A percentile compares a stretch with the other conserved stretches of the same genome.
phyloP scores from a whole-genome alignment of 768 basidiomycete species.

The Amanita polypyramis region DNA sequence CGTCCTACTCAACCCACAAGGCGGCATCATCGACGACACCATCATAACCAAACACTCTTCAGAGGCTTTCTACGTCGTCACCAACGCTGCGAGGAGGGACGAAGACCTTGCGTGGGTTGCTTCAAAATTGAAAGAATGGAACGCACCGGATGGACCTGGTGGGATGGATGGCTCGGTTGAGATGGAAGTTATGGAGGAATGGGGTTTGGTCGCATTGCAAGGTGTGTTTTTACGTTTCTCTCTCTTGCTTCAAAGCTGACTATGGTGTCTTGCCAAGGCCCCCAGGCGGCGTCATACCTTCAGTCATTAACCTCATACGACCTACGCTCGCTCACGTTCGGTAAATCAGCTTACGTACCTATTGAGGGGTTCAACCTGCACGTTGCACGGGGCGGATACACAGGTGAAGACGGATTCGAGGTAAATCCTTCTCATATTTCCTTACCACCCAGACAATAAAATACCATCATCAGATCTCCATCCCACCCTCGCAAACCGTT shows the following conservation, averaged over 20 bases:
- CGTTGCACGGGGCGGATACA: conserved; percentile 92
- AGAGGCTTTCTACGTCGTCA: conserved; percentile 87
- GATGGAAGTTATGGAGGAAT: conserved; percentile 69
- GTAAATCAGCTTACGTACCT: conserved; percentile 70
- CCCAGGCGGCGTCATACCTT: conserved; percentile 70
- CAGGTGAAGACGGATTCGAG: conserved; percentile 98
- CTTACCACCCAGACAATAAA: neutral
- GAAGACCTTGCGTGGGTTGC: conserved; percentile 75
- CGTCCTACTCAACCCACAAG: conserved; percentile 77
- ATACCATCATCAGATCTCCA: conserved; percentile 55
- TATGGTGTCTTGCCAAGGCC: conserved; percentile 38
- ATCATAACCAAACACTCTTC: conserved; percentile 79
- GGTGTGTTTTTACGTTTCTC: conserved; percentile 34
- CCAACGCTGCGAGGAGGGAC: conserved; percentile 83
- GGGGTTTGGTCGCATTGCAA: conserved; percentile 88
- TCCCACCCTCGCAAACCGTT: conserved; percentile 68
- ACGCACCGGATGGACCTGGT: conserved; percentile 31
- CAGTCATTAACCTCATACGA: conserved; percentile 71
- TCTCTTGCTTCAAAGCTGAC: neutral
- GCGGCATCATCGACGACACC: conserved; percentile 95
- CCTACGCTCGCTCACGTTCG: conserved; percentile 69
- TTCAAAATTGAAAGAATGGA: conserved; percentile 68
- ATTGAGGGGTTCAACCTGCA: conserved; percentile 75
- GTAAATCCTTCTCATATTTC: conserved; percentile 22
- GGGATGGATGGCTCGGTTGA: conserved; percentile 52